Evolutionary conservation across 2,329 filamentous ascomycete genomes (phyloP).

Genomic region (Microcera coccophila): DNA sequence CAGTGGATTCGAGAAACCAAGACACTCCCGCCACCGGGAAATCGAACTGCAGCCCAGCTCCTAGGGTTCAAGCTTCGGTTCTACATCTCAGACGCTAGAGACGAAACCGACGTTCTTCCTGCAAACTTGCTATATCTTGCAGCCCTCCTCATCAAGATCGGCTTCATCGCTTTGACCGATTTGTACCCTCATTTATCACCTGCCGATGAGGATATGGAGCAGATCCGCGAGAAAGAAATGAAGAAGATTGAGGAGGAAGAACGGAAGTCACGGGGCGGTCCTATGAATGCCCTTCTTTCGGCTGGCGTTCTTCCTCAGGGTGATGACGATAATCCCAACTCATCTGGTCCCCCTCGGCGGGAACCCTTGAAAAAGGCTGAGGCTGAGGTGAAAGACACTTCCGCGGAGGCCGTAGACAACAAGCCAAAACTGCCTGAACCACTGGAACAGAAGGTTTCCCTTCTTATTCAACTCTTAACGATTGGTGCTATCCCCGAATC

Average conservation of each 20-base stretch:
- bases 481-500: constrained; percentile 92
- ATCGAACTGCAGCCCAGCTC: constrained; percentile 86
- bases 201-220: constrained; percentile 75
- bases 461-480: constrained; percentile 80
- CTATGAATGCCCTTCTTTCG: constrained; percentile 78
- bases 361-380: constrained; percentile 52
- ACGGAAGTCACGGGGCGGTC: constrained; percentile 63
- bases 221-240: constrained; percentile 63
- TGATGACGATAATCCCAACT: constrained; percentile 64
- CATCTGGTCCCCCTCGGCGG: constrained; percentile 42
- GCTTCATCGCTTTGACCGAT: constrained; percentile 88
- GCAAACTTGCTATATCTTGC: constrained; percentile 91
- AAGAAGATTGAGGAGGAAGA: constrained; percentile 79
- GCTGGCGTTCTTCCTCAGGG: constrained; percentile 70
- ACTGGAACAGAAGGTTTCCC: constrained; percentile 78
- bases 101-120: constrained; percentile 72
- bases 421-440: constrained; percentile 63
- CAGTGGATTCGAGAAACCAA: constrained; percentile 79
- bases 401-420: constrained; percentile 42
- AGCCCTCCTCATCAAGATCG: constrained; percentile 91
- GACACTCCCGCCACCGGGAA: constrained; percentile 79
- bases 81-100: constrained; percentile 77
- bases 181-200: constrained; percentile 91
- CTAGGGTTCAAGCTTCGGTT: constrained; percentile 96
- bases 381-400: constrained; percentile 46